Conservation (phyloP, 2,329 filamentous ascomycete genomes). For the Penicillium occitanis region DNA sequence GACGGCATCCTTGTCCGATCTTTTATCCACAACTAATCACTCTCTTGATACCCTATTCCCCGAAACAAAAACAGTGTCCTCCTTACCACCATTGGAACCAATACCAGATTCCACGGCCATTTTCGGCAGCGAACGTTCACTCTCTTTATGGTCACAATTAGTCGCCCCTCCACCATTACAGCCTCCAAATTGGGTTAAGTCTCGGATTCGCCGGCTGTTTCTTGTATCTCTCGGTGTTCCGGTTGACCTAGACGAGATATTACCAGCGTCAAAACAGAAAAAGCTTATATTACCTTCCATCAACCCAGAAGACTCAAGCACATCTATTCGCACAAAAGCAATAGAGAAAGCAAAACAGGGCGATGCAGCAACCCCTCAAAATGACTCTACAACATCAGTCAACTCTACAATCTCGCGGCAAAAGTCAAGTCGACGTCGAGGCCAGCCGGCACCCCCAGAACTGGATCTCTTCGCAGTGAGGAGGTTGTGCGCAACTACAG, state of each 20-base stretch:
- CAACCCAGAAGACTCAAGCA: conserved; percentile 53
- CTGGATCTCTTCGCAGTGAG: conserved; percentile 77
- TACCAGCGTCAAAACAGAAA: conserved; percentile 96
- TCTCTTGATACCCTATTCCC: conserved; percentile 49
- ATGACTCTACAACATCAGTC: conserved; percentile 28
- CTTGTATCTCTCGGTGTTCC: conserved; percentile 94
- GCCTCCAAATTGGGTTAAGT: conserved; percentile 96
- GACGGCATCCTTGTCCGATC: conserved; percentile 48
- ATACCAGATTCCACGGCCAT: conserved; percentile 54
- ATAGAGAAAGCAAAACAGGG: conserved; percentile 34
- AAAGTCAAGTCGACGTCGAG: conserved; percentile 40
- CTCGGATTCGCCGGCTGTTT: conserved; percentile 89
- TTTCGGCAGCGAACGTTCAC: conserved; percentile 81
- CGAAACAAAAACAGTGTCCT: conserved; percentile 37
- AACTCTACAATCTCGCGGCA: conserved; percentile 32
- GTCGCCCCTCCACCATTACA: conserved; percentile 92
- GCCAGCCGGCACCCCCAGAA: conserved; percentile 66
- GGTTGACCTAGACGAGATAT: conserved; percentile 93
- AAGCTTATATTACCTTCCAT: conserved; percentile 91
- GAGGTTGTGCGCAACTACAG: conserved; percentile 78
- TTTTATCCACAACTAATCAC: conserved; percentile 40
- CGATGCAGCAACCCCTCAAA: conserved; percentile 35
- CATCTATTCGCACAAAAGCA: conserved; percentile 54
- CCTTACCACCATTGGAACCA: conserved; percentile 39
- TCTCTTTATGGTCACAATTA: conserved; percentile 93